A percentile compares a stretch with the other conserved stretches of the same genome.
phyloP scores from a whole-genome alignment of 1,139 yeast species.

The Blastobotrys capitulatus region DNA sequence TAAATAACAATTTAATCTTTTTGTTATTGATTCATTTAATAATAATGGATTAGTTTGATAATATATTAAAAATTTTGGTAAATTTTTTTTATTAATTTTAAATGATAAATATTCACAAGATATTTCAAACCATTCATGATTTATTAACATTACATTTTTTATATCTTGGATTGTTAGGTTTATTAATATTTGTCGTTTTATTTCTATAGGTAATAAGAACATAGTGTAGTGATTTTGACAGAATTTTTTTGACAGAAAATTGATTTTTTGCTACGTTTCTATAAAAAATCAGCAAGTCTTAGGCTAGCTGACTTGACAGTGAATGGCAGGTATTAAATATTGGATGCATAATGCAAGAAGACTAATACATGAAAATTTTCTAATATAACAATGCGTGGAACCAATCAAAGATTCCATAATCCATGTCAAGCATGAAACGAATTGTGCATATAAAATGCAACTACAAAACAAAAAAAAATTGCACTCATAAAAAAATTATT shows the following conservation, averaged over 20 bases:
- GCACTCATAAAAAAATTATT: slow-evolving; percentile 6
- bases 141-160: neutral
- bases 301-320: too few relatives aligned
- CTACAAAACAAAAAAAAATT: neutral
- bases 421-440: neutral
- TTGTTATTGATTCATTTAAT: neutral
- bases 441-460: neutral
- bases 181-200: neutral
- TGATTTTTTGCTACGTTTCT: too few relatives aligned
- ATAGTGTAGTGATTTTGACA: too few relatives aligned
- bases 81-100: neutral
- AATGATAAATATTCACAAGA: neutral
- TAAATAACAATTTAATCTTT: neutral
- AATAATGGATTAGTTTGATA: neutral
- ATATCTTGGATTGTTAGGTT: neutral
- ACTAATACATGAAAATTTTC: too few relatives aligned
- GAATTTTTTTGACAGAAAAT: too few relatives aligned
- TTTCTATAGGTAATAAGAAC: neutral
- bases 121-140: neutral
- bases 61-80: neutral
- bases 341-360: too few relatives aligned
- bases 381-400: too few relatives aligned
- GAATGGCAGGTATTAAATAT: too few relatives aligned
- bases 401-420: neutral
- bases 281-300: too few relatives aligned